These are phyloP conservation scores for Ascochyta lentis DNA, from an alignment of 2,329 filamentous ascomycete species.

Conservation along the genomic window DNA sequence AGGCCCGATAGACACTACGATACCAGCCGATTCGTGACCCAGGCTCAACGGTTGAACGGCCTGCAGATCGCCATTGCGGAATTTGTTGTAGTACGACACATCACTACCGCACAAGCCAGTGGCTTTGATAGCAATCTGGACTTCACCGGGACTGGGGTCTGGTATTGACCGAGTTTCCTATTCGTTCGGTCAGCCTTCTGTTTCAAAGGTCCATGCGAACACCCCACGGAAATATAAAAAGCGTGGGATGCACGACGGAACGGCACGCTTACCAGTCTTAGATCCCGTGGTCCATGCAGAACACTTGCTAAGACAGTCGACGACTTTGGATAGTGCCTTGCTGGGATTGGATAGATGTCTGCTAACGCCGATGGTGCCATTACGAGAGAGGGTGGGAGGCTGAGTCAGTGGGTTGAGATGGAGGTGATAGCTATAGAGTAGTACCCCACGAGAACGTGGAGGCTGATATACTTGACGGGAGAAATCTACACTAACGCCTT, in stretches of 20 bases:
- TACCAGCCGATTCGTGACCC: conserved; percentile 50
- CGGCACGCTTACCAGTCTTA: conserved; percentile 50
- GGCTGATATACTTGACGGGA: conserved; percentile 48
- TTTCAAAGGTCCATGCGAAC: conserved; percentile 21
- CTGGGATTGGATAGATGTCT: conserved; percentile 49
- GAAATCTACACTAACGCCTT: conserved; percentile 36
- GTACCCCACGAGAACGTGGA: conserved; percentile 49
- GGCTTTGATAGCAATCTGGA: conserved; percentile 69
- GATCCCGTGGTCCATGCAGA: conserved; percentile 52
- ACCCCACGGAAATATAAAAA: conserved; percentile 42
- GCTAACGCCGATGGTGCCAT: conserved; percentile 52
- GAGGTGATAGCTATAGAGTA: conserved; percentile 37
- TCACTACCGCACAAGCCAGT: conserved; percentile 75
- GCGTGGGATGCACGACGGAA: conserved; percentile 45
- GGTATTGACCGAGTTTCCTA: conserved; percentile 64
- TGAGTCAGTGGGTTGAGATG: conserved; percentile 27
- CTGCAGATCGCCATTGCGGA: conserved; percentile 73
- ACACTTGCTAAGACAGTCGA: conserved; percentile 50
- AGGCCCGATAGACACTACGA: conserved; percentile 49
- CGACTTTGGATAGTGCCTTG: conserved; percentile 47
- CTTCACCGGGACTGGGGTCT: conserved; percentile 62
- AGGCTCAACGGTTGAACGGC: conserved; percentile 70
- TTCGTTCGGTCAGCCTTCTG: conserved; percentile 33
- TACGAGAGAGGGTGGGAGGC: conserved; percentile 37
- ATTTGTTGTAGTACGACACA: conserved; percentile 75